A percentile compares a stretch with the other conserved stretches of the same genome.
phyloP scores from a whole-genome alignment of 208 protist genomes.

The Wallacemonas sp. region DNA sequence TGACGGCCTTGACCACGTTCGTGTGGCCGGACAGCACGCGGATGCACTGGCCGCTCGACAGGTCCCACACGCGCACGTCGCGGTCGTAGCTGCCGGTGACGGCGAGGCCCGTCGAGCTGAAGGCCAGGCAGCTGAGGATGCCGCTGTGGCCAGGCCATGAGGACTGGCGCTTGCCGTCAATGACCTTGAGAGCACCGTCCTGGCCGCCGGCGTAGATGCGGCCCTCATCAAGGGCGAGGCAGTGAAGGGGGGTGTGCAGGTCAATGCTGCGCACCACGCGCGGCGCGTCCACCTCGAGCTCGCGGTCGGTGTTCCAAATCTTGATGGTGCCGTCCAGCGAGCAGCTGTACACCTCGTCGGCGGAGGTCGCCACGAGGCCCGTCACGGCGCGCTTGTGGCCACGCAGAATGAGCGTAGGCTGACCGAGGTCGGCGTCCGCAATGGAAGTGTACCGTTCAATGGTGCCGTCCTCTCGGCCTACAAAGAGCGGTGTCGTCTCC shows the following conservation, averaged over 20 bases:
- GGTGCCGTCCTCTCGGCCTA: constrained; percentile 77
- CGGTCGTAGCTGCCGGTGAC: constrained; percentile 80
- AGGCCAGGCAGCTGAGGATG: constrained; percentile 60
- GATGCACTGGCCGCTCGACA: constrained; percentile 49
- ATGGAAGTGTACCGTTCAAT: constrained; percentile 68
- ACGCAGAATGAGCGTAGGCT: constrained; percentile 47
- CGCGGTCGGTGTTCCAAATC: constrained; percentile 54
- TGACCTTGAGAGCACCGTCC: constrained; percentile 63
- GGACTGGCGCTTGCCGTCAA: constrained; percentile 56
- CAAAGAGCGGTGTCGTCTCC: constrained; percentile 49
- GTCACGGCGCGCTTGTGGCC: constrained; percentile 72
- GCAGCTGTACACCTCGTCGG: constrained; percentile 62
- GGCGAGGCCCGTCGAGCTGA: constrained; percentile 37
- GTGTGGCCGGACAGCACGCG: constrained; percentile 66
- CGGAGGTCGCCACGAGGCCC: constrained; percentile 39
- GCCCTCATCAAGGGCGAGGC: constrained; percentile 40
- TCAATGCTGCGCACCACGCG: constrained; percentile 38
- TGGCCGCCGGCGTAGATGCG: constrained; percentile 63
- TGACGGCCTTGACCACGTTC: constrained; percentile 55
- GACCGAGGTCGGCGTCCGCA: constrained; percentile 54
- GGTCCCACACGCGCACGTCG: constrained; percentile 72
- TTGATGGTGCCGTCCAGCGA: constrained; percentile 75
- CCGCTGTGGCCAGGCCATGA: constrained; percentile 67
- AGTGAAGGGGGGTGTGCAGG: constrained; percentile 49
- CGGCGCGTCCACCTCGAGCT: constrained; percentile 25